Conservation (phyloP, 202 grass and related monocot species). For the Carex arenaria region DNA sequence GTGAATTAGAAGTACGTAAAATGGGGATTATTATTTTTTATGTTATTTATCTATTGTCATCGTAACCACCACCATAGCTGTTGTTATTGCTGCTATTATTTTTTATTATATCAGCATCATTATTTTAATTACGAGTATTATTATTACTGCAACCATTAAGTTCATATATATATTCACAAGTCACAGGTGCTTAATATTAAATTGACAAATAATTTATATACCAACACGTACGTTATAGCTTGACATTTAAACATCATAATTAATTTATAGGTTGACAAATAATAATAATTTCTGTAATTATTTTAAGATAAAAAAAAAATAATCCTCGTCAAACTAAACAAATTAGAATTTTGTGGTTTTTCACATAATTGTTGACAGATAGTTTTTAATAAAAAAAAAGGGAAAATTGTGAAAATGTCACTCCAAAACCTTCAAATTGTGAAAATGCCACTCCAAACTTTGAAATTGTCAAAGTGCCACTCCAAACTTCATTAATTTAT, state of each 20-base stretch:
- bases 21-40: not conserved
- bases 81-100: not conserved
- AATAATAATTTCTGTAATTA: not conserved
- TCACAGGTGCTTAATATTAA: not conserved
- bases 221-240: not conserved
- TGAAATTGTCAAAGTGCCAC: too few relatives aligned
- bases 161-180: not conserved
- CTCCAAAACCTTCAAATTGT: too few relatives aligned
- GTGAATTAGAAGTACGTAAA: not conserved
- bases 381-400: not conserved
- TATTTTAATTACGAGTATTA: not conserved
- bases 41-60: not conserved
- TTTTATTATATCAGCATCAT: not conserved
- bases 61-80: not conserved
- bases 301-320: not conserved
- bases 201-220: not conserved
- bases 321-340: not conserved
- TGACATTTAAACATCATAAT: not conserved
- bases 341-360: not conserved
- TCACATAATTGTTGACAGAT: not conserved
- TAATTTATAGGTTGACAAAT: not conserved
- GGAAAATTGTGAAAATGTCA: too few relatives aligned
- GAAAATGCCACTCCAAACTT: too few relatives aligned
- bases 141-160: not conserved
- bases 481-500: too few relatives aligned